phyloP scores from a whole-genome alignment of 2,329 filamentous ascomycete genomes.

The Ascochyta rabiei region DNA sequence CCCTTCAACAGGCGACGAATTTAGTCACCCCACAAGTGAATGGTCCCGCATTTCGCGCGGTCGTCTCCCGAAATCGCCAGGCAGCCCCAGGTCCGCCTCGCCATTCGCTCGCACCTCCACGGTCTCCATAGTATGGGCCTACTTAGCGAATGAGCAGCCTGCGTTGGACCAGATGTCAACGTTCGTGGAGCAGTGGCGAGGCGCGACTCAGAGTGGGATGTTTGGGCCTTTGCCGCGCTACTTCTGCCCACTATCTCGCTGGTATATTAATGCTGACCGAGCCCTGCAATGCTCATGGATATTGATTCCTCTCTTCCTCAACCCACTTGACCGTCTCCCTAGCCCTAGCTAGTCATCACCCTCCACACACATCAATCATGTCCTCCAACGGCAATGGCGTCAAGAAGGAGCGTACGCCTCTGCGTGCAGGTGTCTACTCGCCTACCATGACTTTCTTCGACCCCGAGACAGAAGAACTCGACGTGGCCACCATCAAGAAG shows the following conservation, averaged over 20 bases:
- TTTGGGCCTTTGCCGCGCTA: constrained; percentile 38
- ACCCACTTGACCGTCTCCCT: constrained; percentile 9
- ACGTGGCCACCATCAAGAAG: constrained; percentile 77
- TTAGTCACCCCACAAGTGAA: constrained; percentile 46
- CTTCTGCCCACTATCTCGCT: constrained; percentile 42
- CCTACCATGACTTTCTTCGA: constrained; percentile 93
- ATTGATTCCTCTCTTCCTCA: constrained; percentile 25
- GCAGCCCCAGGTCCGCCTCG: constrained; percentile 33
- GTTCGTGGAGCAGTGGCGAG: constrained; percentile 28
- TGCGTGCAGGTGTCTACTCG: constrained; percentile 84
- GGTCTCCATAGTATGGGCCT: constrained; percentile 19
- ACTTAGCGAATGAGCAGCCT: constrained; percentile 36
- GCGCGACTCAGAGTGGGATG: constrained; percentile 39
- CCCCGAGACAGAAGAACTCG: constrained; percentile 80
- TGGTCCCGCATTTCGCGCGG: constrained; percentile 43
- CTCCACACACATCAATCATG: constrained; percentile 22
- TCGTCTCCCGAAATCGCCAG: constrained; percentile 36
- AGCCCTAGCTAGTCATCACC: constrained; percentile 17
- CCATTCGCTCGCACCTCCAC: constrained; percentile 30
- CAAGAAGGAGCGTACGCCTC: constrained; percentile 56
- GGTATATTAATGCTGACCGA: constrained; percentile 49
- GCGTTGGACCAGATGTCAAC: constrained; percentile 31
- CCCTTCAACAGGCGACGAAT: constrained; percentile 29
- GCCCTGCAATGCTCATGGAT: constrained; percentile 23
- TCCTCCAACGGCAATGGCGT: constrained; percentile 48